Percentiles rank a stretch among this genome's conserved stretches.
phyloP scores from a whole-genome alignment of 2,329 filamentous ascomycete species.

The Emericellopsis atlantica region DNA sequence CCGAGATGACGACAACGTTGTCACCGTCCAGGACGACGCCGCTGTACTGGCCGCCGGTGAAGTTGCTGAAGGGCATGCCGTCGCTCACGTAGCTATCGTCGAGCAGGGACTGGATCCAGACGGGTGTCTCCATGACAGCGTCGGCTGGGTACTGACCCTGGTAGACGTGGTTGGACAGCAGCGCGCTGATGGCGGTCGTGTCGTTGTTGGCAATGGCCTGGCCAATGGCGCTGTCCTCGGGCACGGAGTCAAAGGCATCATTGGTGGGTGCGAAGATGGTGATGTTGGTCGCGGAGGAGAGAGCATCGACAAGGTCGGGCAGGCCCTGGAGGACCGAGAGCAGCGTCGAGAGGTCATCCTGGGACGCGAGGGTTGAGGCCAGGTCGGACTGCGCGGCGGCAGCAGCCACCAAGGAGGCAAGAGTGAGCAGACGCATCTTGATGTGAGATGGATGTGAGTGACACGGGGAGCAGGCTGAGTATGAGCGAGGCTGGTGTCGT shows the following conservation, averaged over 20 bases:
- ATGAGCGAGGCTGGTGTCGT: no score
- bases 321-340: background rate
- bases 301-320: conserved; percentile 12
- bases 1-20: conserved; percentile 18
- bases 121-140: conserved; percentile 14
- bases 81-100: conserved; percentile 14
- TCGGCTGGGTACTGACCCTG: conserved; percentile 14
- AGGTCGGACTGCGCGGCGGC: conserved; percentile 1
- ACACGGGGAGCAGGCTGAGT: no score
- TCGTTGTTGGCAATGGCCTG: conserved; percentile 17
- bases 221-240: conserved; percentile 16
- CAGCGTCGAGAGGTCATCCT: conserved; percentile 2
- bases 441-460: background rate
- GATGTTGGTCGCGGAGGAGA: conserved; percentile 16
- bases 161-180: conserved; percentile 19
- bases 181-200: conserved; percentile 14
- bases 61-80: conserved; percentile 21
- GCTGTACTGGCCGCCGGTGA: conserved; percentile 22
- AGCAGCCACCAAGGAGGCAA: background rate
- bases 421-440: conserved; percentile 1
- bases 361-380: background rate
- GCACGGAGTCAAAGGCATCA: conserved; percentile 17
- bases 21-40: conserved; percentile 16
- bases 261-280: conserved; percentile 22
- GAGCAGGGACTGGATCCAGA: conserved; percentile 15